Evolutionary conservation across 192 early-diverging fungal genomes (phyloP), one percentile per base, ranked within the genome.

Genomic region (Thoreauomyces humboldtii): DNA sequence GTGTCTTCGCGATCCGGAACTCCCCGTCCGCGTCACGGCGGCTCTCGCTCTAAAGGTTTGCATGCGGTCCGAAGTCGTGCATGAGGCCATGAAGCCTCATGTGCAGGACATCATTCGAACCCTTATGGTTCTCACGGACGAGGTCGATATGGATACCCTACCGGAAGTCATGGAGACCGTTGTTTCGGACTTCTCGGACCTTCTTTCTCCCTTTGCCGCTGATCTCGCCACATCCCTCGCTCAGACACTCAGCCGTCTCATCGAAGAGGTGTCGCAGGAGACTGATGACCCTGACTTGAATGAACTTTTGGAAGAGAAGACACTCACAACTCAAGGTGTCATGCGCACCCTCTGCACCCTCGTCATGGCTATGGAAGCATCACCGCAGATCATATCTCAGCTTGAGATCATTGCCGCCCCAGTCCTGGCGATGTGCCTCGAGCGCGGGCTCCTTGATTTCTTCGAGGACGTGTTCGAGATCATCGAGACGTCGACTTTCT

Each of bases 81-180:
- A 81, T 61, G 79, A 87, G n/a, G 86, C 84, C 6, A 77, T 98
- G 69, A 81, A 84, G 61, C 90, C 87, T 24, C 87, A 88, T 37
- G 77, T 94, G n/a, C 88, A 91, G 32, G 77, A 86, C 42, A 84
- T 96, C 31, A 96, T 98, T 88, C 87, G 92, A 59, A 74, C 78
- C 69, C 65, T 45, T 36, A 73, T 99, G 46, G 82, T 86, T 36
- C 77, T 96, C 56, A 95, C 89, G 0, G 93, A 95, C 78, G 82
- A 94, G 70, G 92, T 96, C 54, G 95, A 99, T 74, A 83, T 93
- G 67, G 95, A 97, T 67, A 91, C 88, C 6, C 78, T 99, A 5
- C 81, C 93, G 0, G 75, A 74, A 27, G 88, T 93, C 33, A 92
- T 98, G 81, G 93, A 97, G 55, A 84, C 86, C 59, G 87, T 99